These are phyloP conservation scores for Phytophthora melonis DNA, from an alignment of 352 stramenopile species.

Conservation along the genomic window DNA sequence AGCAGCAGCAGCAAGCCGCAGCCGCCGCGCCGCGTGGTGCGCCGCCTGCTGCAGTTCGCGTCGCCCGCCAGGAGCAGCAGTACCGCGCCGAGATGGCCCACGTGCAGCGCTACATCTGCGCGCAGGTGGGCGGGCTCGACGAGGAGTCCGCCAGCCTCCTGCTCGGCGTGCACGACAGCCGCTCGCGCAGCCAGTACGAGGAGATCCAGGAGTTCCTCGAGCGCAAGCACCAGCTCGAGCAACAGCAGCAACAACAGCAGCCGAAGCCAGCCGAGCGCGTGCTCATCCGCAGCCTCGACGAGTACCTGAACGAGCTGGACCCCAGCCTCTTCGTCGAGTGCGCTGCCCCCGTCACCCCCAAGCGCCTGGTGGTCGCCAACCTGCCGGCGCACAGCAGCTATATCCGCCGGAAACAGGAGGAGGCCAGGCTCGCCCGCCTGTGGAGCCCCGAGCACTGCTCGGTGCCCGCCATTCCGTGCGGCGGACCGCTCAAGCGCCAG, in stretches of 20 bases:
- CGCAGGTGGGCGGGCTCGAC: slow-evolving; percentile 49
- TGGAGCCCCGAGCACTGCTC: slow-evolving; percentile 29
- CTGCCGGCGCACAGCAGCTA: slow-evolving; percentile 44
- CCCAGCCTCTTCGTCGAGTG: slow-evolving; percentile 49
- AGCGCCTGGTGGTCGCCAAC: slow-evolving; percentile 26
- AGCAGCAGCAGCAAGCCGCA: slow-evolving; percentile 9
- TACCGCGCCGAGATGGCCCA: slow-evolving; percentile 61
- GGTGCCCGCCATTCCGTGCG: slow-evolving; percentile 16
- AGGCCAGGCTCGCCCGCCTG: slow-evolving; percentile 37
- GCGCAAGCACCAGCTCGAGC: slow-evolving; percentile 50
- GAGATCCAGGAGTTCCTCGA: slow-evolving; percentile 70
- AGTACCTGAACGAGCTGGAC: slow-evolving; percentile 68
- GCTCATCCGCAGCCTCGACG: slow-evolving; percentile 55
- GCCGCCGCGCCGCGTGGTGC: slow-evolving; percentile 13
- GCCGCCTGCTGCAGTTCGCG: slow-evolving; percentile 44
- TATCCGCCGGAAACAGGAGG: slow-evolving; percentile 52
- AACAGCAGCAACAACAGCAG: slow-evolving; percentile 38
- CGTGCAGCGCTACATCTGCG: slow-evolving; percentile 61
- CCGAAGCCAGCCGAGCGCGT: slow-evolving; percentile 26
- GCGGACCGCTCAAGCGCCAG: slow-evolving; percentile 34
- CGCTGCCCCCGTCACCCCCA: slow-evolving; percentile 1
- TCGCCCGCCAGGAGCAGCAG: slow-evolving; percentile 45
- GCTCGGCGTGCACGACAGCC: slow-evolving; percentile 61
- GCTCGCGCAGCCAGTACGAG: slow-evolving; percentile 58
- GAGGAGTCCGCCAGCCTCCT: slow-evolving; percentile 37